A percentile compares a stretch with the other conserved stretches of the same genome.
These are phyloP conservation scores for Xylariaceae sp. DNA, from an alignment of 2,329 filamentous ascomycete genomes.

Conservation along the genomic window DNA sequence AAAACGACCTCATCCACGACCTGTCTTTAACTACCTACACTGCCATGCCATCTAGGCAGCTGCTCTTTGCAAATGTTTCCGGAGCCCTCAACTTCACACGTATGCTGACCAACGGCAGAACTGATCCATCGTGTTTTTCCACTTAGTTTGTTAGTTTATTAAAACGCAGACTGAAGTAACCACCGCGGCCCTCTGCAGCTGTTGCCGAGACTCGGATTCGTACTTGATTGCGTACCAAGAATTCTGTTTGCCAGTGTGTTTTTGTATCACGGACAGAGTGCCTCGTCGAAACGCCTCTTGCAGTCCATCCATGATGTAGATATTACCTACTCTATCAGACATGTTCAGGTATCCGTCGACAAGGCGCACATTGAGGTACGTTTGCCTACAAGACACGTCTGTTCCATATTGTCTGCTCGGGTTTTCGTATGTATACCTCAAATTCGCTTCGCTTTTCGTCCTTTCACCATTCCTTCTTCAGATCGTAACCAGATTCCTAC, in stretches of 20 bases:
- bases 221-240: neutral
- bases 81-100: neutral
- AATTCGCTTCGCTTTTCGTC: neutral
- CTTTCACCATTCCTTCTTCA: neutral
- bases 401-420: neutral
- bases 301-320: neutral
- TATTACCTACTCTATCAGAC: neutral
- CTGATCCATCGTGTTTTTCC: neutral
- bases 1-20: neutral
- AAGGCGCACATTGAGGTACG: neutral
- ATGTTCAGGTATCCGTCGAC: neutral
- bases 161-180: neutral
- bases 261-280: neutral
- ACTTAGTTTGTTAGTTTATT: neutral
- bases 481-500: neutral
- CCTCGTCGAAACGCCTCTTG: neutral
- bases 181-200: neutral
- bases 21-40: neutral
- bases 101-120: too few relatives aligned
- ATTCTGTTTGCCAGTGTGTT: slow-evolving; percentile 1
- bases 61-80: neutral
- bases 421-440: neutral
- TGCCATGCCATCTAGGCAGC: neutral
- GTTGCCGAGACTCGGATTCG: neutral
- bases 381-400: neutral